phyloP scores from a whole-genome alignment of 495 filamentous ascomycete species.

The Beverwykella pulmonaria region DNA sequence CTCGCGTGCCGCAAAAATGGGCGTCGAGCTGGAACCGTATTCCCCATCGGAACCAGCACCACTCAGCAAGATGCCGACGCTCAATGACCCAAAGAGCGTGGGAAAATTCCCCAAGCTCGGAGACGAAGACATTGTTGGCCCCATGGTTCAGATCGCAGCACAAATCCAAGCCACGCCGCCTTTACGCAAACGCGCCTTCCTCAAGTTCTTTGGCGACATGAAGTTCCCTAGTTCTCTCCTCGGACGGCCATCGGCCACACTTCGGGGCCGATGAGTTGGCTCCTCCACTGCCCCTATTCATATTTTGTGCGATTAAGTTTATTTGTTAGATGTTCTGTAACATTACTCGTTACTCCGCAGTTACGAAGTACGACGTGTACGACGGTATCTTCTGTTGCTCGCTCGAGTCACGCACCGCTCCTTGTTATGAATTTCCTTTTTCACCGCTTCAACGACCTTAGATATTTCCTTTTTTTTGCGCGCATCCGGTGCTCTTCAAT shows the following conservation, averaged over 20 bases:
- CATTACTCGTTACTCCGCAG: constrained; percentile 25
- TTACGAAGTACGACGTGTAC: constrained; percentile 37
- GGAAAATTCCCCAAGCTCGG: constrained; percentile 85
- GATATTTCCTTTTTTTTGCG: neutral
- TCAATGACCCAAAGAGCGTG: constrained; percentile 65
- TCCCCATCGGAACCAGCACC: constrained; percentile 53
- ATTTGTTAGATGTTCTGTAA: constrained; percentile 25
- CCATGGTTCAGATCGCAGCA: constrained; percentile 69
- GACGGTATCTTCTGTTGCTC: constrained; percentile 19
- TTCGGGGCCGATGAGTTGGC: constrained; percentile 7
- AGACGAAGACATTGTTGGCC: constrained; percentile 89
- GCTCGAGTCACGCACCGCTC: constrained; percentile 36
- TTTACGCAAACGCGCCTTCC: constrained; percentile 46
- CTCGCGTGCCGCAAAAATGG: constrained; percentile 49
- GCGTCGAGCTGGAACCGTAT: constrained; percentile 40
- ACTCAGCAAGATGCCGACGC: constrained; percentile 61
- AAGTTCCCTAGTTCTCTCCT: constrained; percentile 37
- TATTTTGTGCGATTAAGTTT: constrained; percentile 30
- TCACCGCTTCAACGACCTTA: constrained; percentile 6
- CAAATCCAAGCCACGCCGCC: constrained; percentile 41
- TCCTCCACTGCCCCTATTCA: constrained; percentile 1
- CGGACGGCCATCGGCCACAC: constrained; percentile 19
- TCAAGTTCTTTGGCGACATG: constrained; percentile 49
- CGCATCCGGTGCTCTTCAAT: constrained; percentile 8
- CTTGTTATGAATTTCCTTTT: constrained; percentile 40